Conservation (phyloP, 164 flowering plant species). For the Vitis labrusca region DNA sequence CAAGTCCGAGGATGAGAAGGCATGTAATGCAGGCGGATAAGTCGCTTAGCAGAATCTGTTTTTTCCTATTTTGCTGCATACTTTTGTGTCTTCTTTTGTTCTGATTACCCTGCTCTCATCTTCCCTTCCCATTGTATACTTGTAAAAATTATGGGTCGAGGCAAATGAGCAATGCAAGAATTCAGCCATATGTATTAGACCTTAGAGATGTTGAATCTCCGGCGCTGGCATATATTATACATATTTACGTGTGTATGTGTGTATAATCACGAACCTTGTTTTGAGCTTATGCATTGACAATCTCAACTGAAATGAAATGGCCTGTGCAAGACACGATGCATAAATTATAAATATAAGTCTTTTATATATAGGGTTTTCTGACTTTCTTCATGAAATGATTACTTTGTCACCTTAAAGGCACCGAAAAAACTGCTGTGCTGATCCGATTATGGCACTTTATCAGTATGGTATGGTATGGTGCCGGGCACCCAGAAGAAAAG, state of each 20-base stretch:
- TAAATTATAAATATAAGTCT: too few relatives aligned
- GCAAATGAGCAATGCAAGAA: not conserved
- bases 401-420: too few relatives aligned
- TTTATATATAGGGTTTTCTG: too few relatives aligned
- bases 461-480: too few relatives aligned
- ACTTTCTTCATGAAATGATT: too few relatives aligned
- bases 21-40: slow-evolving; percentile 40
- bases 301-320: too few relatives aligned
- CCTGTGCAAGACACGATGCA: too few relatives aligned
- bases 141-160: not conserved
- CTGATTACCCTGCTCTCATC: slow-evolving; percentile 15
- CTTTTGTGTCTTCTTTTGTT: slow-evolving; percentile 49
- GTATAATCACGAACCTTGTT: too few relatives aligned
- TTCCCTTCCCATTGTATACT: not conserved
- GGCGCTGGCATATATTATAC: slow-evolving; percentile 13
- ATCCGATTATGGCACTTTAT: too few relatives aligned
- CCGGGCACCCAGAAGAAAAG: too few relatives aligned
- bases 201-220: not conserved
- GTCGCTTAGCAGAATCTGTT: slow-evolving; percentile 50
- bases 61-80: slow-evolving; percentile 51
- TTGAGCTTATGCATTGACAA: too few relatives aligned
- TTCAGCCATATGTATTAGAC: slow-evolving; percentile 2
- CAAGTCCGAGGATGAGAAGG: slow-evolving; percentile 43
- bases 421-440: too few relatives aligned
- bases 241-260: not conserved